phyloP scores from a whole-genome alignment of 2,329 filamentous ascomycete genomes.

The Beauveria asiatica region DNA sequence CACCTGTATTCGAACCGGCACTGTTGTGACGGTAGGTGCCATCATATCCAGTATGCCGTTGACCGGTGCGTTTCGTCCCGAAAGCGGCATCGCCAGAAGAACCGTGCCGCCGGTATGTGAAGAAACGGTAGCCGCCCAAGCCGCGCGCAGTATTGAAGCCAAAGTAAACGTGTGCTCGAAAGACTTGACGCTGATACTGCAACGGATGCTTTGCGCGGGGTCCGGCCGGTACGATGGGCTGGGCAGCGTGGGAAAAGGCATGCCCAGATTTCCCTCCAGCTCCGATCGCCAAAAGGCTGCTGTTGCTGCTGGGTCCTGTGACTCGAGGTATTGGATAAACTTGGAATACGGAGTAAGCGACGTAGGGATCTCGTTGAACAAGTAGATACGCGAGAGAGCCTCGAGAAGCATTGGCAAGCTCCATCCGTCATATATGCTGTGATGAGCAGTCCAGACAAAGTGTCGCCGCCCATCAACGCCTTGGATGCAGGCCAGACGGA shows the following conservation, averaged over 20 bases:
- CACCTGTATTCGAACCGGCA: conserved; percentile 17
- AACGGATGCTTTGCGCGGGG: neutral
- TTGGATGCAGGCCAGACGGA: conserved; percentile 8
- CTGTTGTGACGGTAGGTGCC: conserved; percentile 20
- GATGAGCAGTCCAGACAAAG: neutral
- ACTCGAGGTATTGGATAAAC: neutral
- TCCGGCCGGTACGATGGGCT: neutral
- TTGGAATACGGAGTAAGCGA: neutral
- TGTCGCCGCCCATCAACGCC: conserved; percentile 7
- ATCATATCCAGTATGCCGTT: conserved; percentile 17
- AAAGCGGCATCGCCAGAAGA: conserved; percentile 17
- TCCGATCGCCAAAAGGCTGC: neutral
- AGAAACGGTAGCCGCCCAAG: conserved; percentile 25
- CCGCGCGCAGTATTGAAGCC: conserved; percentile 15
- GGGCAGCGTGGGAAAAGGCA: neutral
- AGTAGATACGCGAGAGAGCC: neutral
- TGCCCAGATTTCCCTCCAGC: neutral
- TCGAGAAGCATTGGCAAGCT: neutral
- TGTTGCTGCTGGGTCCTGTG: neutral
- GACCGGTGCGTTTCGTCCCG: conserved; percentile 18
- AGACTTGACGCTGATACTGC: neutral
- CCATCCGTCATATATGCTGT: neutral
- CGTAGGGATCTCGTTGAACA: neutral
- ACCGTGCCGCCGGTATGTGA: conserved; percentile 28
- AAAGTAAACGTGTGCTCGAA: neutral